phyloP scores from a whole-genome alignment of 2,329 filamentous ascomycete species.

The Sporothrix pallida region DNA sequence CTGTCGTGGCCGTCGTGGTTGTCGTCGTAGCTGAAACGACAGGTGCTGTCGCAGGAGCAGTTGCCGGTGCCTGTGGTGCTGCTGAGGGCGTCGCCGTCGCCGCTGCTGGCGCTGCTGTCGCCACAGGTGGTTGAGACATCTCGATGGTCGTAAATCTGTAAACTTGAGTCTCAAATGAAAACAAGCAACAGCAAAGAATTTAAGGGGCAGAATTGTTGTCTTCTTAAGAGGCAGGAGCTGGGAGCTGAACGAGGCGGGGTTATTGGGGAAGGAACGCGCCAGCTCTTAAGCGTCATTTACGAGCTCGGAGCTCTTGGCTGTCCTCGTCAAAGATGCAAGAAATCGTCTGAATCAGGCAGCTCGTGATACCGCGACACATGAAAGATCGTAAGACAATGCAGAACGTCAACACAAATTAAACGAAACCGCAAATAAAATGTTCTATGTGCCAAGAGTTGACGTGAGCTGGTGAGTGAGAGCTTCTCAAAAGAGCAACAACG shows the following conservation, averaged over 20 bases:
- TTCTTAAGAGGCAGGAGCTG: neutral
- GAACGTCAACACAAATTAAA: neutral
- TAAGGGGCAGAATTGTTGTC: neutral
- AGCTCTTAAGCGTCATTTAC: neutral
- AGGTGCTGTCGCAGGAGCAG: neutral
- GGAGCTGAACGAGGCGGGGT: conserved; percentile 4
- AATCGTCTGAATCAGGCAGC: neutral
- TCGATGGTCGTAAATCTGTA: neutral
- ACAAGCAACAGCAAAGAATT: neutral
- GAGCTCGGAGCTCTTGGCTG: neutral
- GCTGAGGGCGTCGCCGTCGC: neutral
- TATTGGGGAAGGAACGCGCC: neutral
- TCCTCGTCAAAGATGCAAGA: neutral
- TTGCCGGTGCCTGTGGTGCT: neutral
- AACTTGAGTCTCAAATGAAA: neutral
- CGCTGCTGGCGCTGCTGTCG: neutral
- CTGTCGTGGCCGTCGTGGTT: neutral
- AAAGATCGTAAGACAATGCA: neutral
- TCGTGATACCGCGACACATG: neutral
- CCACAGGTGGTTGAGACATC: neutral
- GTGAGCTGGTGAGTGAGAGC: too few relatives aligned
- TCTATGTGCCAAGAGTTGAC: neutral
- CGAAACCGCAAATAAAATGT: neutral
- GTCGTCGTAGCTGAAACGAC: neutral
- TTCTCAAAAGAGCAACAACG: neutral